These are phyloP conservation scores for Ilyonectria mors-panacis DNA, from an alignment of 2,329 filamentous ascomycete species.

Conservation along the genomic window DNA sequence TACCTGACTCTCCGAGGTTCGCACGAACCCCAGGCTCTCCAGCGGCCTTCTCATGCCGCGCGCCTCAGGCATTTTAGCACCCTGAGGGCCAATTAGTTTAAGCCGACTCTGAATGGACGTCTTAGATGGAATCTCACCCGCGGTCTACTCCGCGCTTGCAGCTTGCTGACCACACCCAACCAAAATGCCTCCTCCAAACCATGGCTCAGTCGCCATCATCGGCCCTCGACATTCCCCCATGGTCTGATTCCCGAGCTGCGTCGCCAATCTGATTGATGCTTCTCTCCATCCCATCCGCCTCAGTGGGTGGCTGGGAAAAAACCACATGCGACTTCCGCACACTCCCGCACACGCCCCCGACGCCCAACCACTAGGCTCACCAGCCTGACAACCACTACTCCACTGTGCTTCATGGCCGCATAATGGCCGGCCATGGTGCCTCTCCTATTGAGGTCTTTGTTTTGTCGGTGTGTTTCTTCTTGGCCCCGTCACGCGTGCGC, in stretches of 20 bases:
- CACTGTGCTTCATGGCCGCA: conserved; percentile 56
- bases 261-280: conserved; percentile 39
- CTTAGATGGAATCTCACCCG: conserved; percentile 7
- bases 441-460: conserved; percentile 46
- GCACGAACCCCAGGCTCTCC: conserved; percentile 6
- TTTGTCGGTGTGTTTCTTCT: conserved; percentile 56
- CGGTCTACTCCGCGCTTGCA: conserved; percentile 7
- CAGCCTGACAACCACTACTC: conserved; percentile 48
- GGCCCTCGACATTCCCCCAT: conserved; percentile 34
- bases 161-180: conserved; percentile 28
- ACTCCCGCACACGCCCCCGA: conserved; percentile 42
- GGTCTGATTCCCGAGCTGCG: conserved; percentile 39
- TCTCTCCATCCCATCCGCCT: conserved; percentile 35
- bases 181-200: conserved; percentile 16
- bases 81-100: background rate
- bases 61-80: conserved; percentile 12
- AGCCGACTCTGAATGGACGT: conserved; percentile 6
- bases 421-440: conserved; percentile 51
- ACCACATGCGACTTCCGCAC: conserved; percentile 38
- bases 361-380: conserved; percentile 45
- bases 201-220: conserved; percentile 31
- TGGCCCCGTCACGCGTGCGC: conserved; percentile 48
- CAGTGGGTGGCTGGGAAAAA: conserved; percentile 44
- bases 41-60: background rate
- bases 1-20: conserved; percentile 17